Conservation (phyloP, 257 asterid species). For the Solanum phureja region DNA sequence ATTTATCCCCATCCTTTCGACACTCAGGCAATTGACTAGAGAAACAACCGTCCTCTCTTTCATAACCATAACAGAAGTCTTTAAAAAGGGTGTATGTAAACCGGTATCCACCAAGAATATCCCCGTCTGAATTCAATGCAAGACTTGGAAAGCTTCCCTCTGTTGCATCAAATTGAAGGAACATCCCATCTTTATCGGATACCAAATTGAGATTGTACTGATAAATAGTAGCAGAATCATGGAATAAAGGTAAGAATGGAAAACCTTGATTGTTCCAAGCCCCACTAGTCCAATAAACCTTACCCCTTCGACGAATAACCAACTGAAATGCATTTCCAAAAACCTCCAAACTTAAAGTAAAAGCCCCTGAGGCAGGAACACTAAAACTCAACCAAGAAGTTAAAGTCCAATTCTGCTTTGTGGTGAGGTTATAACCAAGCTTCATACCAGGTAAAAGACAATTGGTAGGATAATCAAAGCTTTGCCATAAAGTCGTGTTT, state of each 20-base stretch:
- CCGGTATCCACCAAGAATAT: not conserved
- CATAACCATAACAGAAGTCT: not conserved
- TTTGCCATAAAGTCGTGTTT: no score
- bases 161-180: not conserved
- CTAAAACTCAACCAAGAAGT: slow-evolving; percentile 32
- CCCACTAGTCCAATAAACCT: not conserved
- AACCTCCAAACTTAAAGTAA: not conserved
- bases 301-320: not conserved
- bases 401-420: slow-evolving; percentile 11
- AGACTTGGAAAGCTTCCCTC: not conserved
- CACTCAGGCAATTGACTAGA: slow-evolving; percentile 1
- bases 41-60: slow-evolving; percentile 4
- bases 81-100: not conserved
- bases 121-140: not conserved
- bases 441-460: no score
- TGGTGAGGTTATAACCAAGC: no score
- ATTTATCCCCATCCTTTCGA: not conserved
- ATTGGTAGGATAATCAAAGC: no score
- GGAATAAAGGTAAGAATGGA: not conserved
- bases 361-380: slow-evolving; percentile 12
- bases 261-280: not conserved
- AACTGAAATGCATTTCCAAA: not conserved
- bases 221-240: not conserved
- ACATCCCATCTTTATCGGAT: not conserved
- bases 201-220: not conserved